Base-by-base conservation (phyloP, 2,329 filamentous ascomycete genomes). In the Byssochlamys sp. region DNA sequence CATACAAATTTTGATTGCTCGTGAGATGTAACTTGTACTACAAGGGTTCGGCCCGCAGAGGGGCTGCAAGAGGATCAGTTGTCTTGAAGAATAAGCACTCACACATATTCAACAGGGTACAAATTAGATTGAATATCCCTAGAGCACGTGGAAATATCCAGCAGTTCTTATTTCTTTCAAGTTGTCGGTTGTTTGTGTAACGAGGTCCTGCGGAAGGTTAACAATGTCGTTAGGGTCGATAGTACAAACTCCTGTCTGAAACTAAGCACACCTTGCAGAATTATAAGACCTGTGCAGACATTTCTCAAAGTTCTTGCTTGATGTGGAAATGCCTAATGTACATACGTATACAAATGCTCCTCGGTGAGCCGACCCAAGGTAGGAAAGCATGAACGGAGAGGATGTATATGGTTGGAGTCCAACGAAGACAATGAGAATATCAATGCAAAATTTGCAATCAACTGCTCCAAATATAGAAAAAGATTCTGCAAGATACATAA, bases 181-280 rank as follows among this genome's bases (percentile, higher is more conserved):
- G 5, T 45, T 45, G n/a, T 7, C 14, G 5, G 6, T 7, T 6
- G 19, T 9, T 24, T 0, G 39, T 24, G 39, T 45, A 45, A 45
- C 39, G 57, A 75, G 28, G 62, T 66, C 2, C 56, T 69, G 11
- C 59, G 63, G n/a, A 67, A 71, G 55, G 71, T 78, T 26, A 74
- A 74, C n/a, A 76, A 72, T 63, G 67, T 77, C 1, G 63, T 73
- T 33, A 65, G 67, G 26, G 69, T 78, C 57, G 72, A 78, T 60
- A 69, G 62, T 1, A 66, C 7, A 66, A 58, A 53, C 59, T 76
- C 29, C 73, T 72, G 60, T 53, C 65, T 48, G 68, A 67, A 60
- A 72, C 77, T 24, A 76, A 74, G 65, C 65, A 67, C 52, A 63
- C 69, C 24, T 67, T 77, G 28, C 60, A 63, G 57, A 57, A 66